Conservation (phyloP, 768 basidiomycete genomes). For the Crucibulum laeve region DNA sequence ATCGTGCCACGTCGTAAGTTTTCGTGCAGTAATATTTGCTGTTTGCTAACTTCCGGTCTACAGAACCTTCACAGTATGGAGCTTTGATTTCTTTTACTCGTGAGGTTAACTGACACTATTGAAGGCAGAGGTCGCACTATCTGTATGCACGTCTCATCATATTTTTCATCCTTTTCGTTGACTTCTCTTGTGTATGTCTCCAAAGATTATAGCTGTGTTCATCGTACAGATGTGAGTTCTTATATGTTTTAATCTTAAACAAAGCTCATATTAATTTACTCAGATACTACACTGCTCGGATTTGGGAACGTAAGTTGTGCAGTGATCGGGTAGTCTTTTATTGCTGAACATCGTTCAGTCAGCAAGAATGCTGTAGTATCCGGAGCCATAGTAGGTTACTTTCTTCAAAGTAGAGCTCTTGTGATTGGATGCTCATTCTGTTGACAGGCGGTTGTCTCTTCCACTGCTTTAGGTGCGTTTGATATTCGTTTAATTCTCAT, state of each 20-base stretch:
- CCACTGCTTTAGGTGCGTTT: slow-evolving; percentile 12
- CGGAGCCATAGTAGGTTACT: slow-evolving; percentile 8
- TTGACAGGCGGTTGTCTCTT: slow-evolving; percentile 10
- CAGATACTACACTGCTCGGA: slow-evolving; percentile 14
- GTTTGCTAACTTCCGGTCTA: background rate
- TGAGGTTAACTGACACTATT: background rate
- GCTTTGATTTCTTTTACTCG: slow-evolving; percentile 1
- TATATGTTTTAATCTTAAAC: background rate
- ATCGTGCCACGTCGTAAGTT: slow-evolving; percentile 14
- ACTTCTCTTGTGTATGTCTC: background rate
- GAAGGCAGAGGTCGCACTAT: slow-evolving; percentile 14
- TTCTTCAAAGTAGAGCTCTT: background rate
- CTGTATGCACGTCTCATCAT: slow-evolving; percentile 6
- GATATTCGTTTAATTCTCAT: background rate
- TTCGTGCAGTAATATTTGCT: background rate
- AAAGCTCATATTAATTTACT: background rate
- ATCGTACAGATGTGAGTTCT: slow-evolving; percentile 18
- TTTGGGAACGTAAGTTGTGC: slow-evolving; percentile 12
- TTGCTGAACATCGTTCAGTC: slow-evolving; percentile 4
- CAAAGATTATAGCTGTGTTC: slow-evolving; percentile 13
- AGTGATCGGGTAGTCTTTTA: background rate
- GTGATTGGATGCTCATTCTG: background rate
- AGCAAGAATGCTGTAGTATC: slow-evolving; percentile 9
- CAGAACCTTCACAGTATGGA: slow-evolving; percentile 14
- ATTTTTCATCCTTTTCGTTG: background rate